Evolutionary conservation across 306 rosid genomes (phyloP).

Genomic region (Erythrophleum fordii): DNA sequence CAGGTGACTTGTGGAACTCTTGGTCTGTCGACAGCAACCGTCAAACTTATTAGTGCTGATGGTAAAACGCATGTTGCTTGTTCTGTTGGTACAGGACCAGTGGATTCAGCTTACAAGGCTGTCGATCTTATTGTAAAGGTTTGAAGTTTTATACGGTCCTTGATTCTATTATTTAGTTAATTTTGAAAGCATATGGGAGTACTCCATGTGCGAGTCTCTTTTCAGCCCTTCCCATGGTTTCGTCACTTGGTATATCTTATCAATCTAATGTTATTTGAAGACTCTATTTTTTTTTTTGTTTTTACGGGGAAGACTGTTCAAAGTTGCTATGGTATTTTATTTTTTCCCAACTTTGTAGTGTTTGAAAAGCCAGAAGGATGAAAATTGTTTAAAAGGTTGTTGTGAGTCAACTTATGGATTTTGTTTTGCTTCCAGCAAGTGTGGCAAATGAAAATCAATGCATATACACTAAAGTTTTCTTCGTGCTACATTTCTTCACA

Average conservation of each 20-base stretch:
- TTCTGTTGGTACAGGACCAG: slow-evolving; percentile 94
- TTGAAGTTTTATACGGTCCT: slow-evolving; percentile 26
- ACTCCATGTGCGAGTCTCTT: neutral
- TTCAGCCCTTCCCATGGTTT: too few relatives aligned
- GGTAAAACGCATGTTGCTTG: slow-evolving; percentile 75
- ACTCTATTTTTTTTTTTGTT: too few relatives aligned
- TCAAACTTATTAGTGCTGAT: slow-evolving; percentile 65
- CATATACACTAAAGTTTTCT: too few relatives aligned
- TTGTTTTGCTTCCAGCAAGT: slow-evolving; percentile 11
- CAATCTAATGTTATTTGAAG: too few relatives aligned
- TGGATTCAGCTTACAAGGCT: slow-evolving; percentile 98
- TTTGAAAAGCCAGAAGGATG: neutral
- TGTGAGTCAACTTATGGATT: neutral
- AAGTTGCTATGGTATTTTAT: neutral
- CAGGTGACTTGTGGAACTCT: slow-evolving; percentile 94
- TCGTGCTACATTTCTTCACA: too few relatives aligned
- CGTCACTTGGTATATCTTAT: too few relatives aligned
- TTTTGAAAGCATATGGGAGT: slow-evolving; percentile 4
- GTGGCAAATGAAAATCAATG: neutral
- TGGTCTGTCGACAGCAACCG: slow-evolving; percentile 91
- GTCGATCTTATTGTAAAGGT: slow-evolving; percentile 89
- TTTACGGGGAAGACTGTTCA: neutral
- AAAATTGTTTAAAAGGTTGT: neutral
- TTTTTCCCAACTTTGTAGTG: neutral
- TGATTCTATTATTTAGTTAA: neutral